Evolutionary conservation across 805 yeast species (phyloP).

Genomic region (Yamadazyma takamatsuzukensis): DNA sequence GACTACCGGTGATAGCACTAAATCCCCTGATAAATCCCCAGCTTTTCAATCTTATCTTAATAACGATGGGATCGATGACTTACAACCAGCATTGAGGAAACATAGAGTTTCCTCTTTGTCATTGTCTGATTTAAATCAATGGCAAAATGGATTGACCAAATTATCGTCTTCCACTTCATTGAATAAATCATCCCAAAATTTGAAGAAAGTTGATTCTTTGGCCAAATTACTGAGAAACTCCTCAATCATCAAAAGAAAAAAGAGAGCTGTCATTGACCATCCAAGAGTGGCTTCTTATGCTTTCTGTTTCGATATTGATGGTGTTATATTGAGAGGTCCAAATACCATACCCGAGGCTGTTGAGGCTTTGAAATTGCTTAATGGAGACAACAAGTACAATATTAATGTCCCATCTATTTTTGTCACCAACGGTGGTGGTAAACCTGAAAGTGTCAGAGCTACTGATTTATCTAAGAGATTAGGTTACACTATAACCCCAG

Average conservation of each 20-base stretch:
- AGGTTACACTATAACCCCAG: constrained; percentile 57
- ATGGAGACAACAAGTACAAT: constrained; percentile 74
- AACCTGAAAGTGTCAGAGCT: constrained; percentile 72
- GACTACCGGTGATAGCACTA: too few species aligned
- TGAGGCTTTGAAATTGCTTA: constrained; percentile 65
- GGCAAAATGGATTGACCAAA: constrained; percentile 49
- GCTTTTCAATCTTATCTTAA: constrained; percentile 55
- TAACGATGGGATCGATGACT: constrained; percentile 68
- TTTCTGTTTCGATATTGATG: constrained; percentile 91
- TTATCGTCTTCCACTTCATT: constrained; percentile 34
- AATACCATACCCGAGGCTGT: constrained; percentile 78
- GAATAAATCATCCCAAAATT: constrained; percentile 30
- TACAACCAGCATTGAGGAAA: constrained; percentile 59
- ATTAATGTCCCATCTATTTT: constrained; percentile 79
- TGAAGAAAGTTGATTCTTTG: constrained; percentile 41
- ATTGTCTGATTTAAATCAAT: constrained; percentile 60
- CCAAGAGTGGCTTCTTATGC: constrained; percentile 77
- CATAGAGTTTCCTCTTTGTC: constrained; percentile 65
- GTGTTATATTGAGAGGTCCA: constrained; percentile 83
- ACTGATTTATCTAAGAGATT: constrained; percentile 64
- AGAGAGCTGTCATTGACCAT: constrained; percentile 59
- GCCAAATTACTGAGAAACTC: constrained; percentile 46
- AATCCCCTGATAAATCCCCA: constrained; percentile 13
- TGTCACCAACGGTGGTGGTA: constrained; percentile 92
- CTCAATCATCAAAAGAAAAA: constrained; percentile 43